phyloP scores from a whole-genome alignment of 2,329 filamentous ascomycete genomes.

The Ophioceras dolichostomum region DNA sequence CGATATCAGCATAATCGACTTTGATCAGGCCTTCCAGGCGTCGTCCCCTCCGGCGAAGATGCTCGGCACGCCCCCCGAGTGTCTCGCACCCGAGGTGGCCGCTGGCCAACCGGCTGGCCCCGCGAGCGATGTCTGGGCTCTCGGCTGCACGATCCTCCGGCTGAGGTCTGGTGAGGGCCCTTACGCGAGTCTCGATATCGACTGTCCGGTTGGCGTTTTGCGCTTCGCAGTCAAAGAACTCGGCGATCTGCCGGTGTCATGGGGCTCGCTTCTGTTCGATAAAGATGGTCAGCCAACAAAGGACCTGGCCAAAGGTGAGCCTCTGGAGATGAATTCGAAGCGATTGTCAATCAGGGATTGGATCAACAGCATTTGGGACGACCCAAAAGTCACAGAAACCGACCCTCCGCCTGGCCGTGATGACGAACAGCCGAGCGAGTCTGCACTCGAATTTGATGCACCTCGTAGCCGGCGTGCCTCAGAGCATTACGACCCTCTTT shows the following conservation, averaged over 20 bases:
- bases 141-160: conserved; percentile 8
- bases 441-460: conserved; percentile 3
- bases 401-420: conserved; percentile 7
- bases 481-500: too few relatives aligned
- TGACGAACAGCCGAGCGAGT: conserved; percentile 7
- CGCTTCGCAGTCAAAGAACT: conserved; percentile 6
- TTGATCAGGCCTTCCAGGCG: conserved; percentile 10
- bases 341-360: too few relatives aligned
- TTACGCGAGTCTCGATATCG: conserved; percentile 7
- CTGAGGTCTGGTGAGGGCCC: conserved; percentile 8
- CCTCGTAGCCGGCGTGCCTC: too few relatives aligned
- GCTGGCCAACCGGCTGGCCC: conserved; percentile 6
- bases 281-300: conserved; percentile 5
- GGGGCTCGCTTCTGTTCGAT: conserved; percentile 8
- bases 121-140: conserved; percentile 10
- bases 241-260: conserved; percentile 8
- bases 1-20: conserved; percentile 11
- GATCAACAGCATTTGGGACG: too few relatives aligned
- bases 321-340: background rate
- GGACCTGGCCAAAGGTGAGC: conserved; percentile 1
- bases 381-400: too few relatives aligned
- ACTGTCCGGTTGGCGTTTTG: conserved; percentile 6
- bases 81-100: conserved; percentile 11
- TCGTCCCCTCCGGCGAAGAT: conserved; percentile 1
- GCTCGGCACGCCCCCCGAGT: conserved; percentile 7